These are phyloP conservation scores for Penicillium sp. DNA, from an alignment of 2,329 filamentous ascomycete genomes.

Conservation along the genomic window DNA sequence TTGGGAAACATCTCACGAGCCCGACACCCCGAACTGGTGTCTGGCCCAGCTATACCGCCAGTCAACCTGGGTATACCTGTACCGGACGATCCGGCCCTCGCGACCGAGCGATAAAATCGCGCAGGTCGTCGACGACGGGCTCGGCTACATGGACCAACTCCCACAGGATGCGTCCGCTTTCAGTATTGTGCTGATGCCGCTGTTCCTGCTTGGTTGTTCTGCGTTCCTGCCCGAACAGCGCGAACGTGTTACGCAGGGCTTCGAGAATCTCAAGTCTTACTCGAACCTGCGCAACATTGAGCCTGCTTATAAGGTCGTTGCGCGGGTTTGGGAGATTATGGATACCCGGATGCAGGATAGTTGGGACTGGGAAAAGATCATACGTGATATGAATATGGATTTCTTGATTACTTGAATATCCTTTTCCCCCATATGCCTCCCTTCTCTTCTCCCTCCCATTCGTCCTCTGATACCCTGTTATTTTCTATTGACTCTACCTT, in stretches of 20 bases:
- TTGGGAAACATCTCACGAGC: constrained; percentile 64
- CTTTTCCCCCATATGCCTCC: not conserved
- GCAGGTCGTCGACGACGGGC: constrained; percentile 57
- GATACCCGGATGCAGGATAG: constrained; percentile 54
- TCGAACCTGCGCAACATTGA: constrained; percentile 58
- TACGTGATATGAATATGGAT: constrained; percentile 57
- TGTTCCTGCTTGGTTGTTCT: constrained; percentile 61
- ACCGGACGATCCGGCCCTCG: constrained; percentile 59
- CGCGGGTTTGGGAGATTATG: constrained; percentile 60
- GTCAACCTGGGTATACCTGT: constrained; percentile 62
- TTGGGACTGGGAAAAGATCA: constrained; percentile 64
- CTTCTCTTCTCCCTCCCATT: constrained; percentile 1
- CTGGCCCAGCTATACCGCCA: constrained; percentile 61
- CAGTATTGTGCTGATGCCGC: constrained; percentile 59
- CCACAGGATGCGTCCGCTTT: constrained; percentile 56
- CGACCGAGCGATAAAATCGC: constrained; percentile 54
- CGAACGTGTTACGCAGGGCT: constrained; percentile 53
- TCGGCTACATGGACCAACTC: constrained; percentile 55
- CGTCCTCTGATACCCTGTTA: constrained; percentile 20
- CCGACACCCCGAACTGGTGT: constrained; percentile 53
- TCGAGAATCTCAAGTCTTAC: constrained; percentile 54
- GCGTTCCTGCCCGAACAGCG: constrained; percentile 57
- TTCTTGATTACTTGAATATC: constrained; percentile 56
- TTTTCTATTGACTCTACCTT: constrained; percentile 3
- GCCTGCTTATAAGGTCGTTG: constrained; percentile 55